Percentiles rank a stretch among this genome's conserved stretches.
Evolutionary conservation across 169 alveolate genomes (phyloP).

Genomic region (Plasmodium fragile): DNA sequence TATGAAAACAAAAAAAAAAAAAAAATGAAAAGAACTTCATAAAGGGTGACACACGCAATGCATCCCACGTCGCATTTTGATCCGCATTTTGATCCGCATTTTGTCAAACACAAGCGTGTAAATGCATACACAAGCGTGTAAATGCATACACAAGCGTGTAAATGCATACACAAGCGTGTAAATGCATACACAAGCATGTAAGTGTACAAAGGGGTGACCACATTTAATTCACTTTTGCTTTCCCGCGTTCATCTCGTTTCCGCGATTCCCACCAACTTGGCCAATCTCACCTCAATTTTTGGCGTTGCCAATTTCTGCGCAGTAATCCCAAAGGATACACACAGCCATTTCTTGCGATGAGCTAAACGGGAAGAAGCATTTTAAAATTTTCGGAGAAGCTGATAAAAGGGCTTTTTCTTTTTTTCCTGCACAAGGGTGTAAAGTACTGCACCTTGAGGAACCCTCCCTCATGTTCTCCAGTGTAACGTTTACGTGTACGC

Average conservation of each 20-base stretch:
- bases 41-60: background rate
- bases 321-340: background rate
- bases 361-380: background rate
- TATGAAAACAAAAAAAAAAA: no score
- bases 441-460: background rate
- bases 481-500: background rate
- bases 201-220: background rate
- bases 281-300: background rate
- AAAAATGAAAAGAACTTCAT: background rate
- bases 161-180: background rate
- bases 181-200: background rate
- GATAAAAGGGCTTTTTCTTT: background rate
- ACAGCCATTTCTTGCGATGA: background rate
- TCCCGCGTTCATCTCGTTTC: background rate
- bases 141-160: background rate
- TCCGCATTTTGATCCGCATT: background rate
- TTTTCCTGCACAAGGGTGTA: background rate
- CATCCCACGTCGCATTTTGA: background rate
- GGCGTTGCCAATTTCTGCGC: background rate
- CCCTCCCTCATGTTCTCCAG: background rate
- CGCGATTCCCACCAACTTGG: background rate
- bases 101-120: background rate
- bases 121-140: background rate
- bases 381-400: no score
- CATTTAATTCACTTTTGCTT: background rate